Evolutionary conservation across 2,329 filamentous ascomycete genomes (phyloP).

Genomic region (Apiospora marii): DNA sequence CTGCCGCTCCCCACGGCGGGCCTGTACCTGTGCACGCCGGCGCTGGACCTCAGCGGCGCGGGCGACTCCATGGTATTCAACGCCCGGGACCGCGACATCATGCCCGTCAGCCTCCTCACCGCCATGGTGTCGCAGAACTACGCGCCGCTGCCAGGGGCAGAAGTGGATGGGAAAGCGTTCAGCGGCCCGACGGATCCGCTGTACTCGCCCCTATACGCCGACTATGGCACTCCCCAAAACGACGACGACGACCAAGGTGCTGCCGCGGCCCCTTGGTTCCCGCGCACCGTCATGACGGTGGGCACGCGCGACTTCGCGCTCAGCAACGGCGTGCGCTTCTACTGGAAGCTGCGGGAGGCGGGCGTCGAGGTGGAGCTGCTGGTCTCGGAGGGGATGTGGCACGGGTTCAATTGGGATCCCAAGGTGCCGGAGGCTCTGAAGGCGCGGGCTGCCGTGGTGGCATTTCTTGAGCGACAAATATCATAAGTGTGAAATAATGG

Average conservation of each 20-base stretch:
- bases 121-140: not conserved
- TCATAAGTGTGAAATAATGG: no score
- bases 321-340: constrained; percentile 15
- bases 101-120: not conserved
- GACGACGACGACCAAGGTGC: not conserved
- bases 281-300: constrained; percentile 10
- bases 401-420: not conserved
- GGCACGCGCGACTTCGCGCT: constrained; percentile 13
- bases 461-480: not conserved
- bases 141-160: not conserved
- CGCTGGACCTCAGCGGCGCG: not conserved
- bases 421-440: not conserved
- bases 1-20: not conserved
- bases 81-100: constrained; percentile 5
- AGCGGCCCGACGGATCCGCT: not conserved
- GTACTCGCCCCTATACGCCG: constrained; percentile 6
- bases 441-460: not conserved
- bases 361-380: constrained; percentile 19
- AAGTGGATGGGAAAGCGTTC: not conserved
- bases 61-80: not conserved
- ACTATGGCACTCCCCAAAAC: not conserved
- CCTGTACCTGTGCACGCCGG: constrained; percentile 2
- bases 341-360: not conserved
- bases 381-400: constrained; percentile 17
- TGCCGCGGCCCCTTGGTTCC: not conserved